These are phyloP conservation scores for Aspergillus conjunctus DNA, from an alignment of 495 filamentous ascomycete genomes.

Conservation along the genomic window DNA sequence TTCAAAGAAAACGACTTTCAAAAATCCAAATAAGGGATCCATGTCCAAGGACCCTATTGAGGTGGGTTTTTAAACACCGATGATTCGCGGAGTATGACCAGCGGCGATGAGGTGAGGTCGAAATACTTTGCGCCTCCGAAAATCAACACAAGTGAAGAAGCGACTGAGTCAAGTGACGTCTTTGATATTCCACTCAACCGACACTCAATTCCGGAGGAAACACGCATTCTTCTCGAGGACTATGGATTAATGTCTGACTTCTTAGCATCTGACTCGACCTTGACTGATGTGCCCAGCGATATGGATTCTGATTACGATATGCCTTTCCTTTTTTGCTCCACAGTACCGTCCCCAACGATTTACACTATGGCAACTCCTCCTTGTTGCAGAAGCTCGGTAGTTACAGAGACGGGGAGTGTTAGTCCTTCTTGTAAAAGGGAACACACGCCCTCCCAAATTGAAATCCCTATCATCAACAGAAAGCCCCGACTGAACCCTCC, in stretches of 20 bases:
- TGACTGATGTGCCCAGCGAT: conserved; percentile 39
- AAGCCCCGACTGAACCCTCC: conserved; percentile 26
- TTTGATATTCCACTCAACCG: neutral
- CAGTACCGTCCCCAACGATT: neutral
- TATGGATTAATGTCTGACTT: conserved; percentile 25
- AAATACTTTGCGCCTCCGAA: conserved; percentile 36
- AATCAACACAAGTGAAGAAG: conserved; percentile 2
- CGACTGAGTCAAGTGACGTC: neutral
- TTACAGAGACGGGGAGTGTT: neutral
- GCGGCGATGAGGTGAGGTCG: conserved; percentile 48
- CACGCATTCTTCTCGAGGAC: conserved; percentile 20
- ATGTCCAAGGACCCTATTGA: neutral
- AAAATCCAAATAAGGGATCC: neutral
- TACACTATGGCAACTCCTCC: neutral
- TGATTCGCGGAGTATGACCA: conserved; percentile 42
- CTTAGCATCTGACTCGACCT: conserved; percentile 36
- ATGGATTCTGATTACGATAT: conserved; percentile 21
- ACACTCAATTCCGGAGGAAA: conserved; percentile 19
- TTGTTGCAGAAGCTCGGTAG: neutral
- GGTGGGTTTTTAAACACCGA: conserved; percentile 44
- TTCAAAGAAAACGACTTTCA: neutral
- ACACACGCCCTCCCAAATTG: neutral
- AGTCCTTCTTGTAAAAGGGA: conserved; percentile 8
- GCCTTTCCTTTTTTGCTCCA: neutral
- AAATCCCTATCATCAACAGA: conserved; percentile 18